phyloP scores from a whole-genome alignment of 306 rosid species.

The Argentina anserina region DNA sequence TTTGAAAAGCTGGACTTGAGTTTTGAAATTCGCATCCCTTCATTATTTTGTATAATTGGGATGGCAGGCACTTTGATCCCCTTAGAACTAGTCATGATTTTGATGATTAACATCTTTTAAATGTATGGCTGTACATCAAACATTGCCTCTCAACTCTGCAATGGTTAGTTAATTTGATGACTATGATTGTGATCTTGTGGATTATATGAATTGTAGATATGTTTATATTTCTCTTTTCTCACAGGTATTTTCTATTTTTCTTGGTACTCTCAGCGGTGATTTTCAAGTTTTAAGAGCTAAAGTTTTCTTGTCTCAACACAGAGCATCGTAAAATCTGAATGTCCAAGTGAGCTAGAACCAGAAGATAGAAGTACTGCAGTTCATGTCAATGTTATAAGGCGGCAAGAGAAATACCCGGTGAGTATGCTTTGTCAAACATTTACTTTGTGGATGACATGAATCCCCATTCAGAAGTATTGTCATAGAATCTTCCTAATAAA shows the following conservation, averaged over 20 bases:
- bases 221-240: neutral
- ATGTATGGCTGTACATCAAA: neutral
- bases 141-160: neutral
- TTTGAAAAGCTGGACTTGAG: neutral
- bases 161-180: neutral
- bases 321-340: slow-evolving; percentile 89
- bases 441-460: neutral
- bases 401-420: slow-evolving; percentile 76
- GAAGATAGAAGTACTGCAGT: slow-evolving; percentile 70
- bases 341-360: slow-evolving; percentile 96
- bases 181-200: neutral
- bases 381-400: slow-evolving; percentile 80
- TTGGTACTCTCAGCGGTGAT: neutral
- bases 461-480: neutral
- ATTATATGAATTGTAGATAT: neutral
- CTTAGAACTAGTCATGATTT: neutral
- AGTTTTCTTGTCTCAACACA: slow-evolving; percentile 35
- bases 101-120: neutral
- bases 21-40: neutral
- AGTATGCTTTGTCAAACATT: slow-evolving; percentile 35
- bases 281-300: slow-evolving; percentile 3
- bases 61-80: neutral
- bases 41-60: neutral
- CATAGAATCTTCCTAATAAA: neutral
- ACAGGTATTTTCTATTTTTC: neutral